Base-by-base conservation (phyloP, 805 yeast species). In the Saturnispora galanensis region DNA sequence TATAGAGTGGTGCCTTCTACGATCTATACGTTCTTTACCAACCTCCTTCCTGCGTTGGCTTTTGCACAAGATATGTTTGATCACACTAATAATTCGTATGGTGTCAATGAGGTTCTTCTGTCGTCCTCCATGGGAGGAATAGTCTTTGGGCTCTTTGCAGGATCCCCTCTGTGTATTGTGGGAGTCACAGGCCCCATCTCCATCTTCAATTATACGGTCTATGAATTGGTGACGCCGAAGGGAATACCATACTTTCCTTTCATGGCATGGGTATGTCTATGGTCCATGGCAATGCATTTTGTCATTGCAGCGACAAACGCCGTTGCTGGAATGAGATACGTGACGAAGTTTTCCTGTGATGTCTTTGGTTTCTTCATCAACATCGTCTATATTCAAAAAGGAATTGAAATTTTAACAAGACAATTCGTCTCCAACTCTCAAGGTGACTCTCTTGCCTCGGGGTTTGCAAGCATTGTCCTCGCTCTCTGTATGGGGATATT, bases 61-160 rank as follows among this genome's bases (percentile, higher is more conserved):
- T 90, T 90, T 69, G 95, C 97, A 0, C 96, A 87, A 57, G 97
- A 90, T 59, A 84, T 90, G 96, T 89, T 88, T 62, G 96, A 89
- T 60, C 80, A 86, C 49, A 90, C 98, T 0, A 65, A 83, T 40
- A 79, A 84, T 52, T 73, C 89, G 10, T 90, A 87, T 56, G 98
- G 98, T 3, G 83, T 93, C 4, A 93, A 90, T 57, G 98, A 90
- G 57, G 83, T 90, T 2, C 68, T 90, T 18, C 56, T 93, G 57
- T 71, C 93, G 6, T 78, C 89, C 30, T 96, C 96, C 0, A 62
- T 93, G 58, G 97, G 86, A 0, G 97, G 97, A 0, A 73, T 89
- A 5, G 79, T 85, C 1, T 90, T 93, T 66, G 96, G 97, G 0
- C 52, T 84, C 5, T 68, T 89, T 46, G 71, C 84, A 0, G 97